A percentile compares a stretch with the other conserved stretches of the same genome.
Evolutionary conservation across 1,284 basidiomycete genomes (phyloP).

Genomic region (Naganishia sp.): DNA sequence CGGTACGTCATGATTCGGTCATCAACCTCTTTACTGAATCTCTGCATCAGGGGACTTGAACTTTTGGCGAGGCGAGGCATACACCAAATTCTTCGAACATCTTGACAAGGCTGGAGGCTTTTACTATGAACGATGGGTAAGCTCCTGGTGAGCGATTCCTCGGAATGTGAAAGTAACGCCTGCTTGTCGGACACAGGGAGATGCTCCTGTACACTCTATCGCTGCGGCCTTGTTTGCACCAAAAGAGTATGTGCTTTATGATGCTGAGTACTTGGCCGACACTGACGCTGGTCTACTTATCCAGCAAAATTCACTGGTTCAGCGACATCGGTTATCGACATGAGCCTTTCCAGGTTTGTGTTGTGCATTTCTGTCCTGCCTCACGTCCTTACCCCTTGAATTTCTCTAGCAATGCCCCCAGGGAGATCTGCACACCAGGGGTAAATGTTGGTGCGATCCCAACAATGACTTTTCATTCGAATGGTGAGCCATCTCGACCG

Average conservation of each 20-base stretch:
- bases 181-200: constrained; percentile 75
- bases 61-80: constrained; percentile 76
- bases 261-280: not conserved
- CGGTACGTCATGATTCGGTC: not conserved
- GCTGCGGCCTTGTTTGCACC: constrained; percentile 71
- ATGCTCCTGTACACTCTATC: constrained; percentile 82
- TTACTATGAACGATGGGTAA: constrained; percentile 70
- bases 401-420: constrained; percentile 50
- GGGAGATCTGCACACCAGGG: constrained; percentile 50
- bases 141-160: constrained; percentile 23
- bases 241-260: constrained; percentile 56
- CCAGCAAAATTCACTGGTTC: constrained; percentile 69
- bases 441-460: constrained; percentile 52
- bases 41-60: constrained; percentile 63
- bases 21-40: constrained; percentile 6
- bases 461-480: constrained; percentile 54
- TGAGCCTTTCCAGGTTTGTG: constrained; percentile 47
- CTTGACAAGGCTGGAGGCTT: constrained; percentile 78
- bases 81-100: constrained; percentile 73
- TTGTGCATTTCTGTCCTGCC: no score
- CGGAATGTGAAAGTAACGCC: constrained; percentile 19
- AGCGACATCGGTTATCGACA: constrained; percentile 56
- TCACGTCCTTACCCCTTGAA: not conserved
- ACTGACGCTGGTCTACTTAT: not conserved
- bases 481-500: constrained; percentile 40